Evolutionary conservation across 768 basidiomycete genomes (phyloP).

Genomic region (Pleurotus citrinopileatus): DNA sequence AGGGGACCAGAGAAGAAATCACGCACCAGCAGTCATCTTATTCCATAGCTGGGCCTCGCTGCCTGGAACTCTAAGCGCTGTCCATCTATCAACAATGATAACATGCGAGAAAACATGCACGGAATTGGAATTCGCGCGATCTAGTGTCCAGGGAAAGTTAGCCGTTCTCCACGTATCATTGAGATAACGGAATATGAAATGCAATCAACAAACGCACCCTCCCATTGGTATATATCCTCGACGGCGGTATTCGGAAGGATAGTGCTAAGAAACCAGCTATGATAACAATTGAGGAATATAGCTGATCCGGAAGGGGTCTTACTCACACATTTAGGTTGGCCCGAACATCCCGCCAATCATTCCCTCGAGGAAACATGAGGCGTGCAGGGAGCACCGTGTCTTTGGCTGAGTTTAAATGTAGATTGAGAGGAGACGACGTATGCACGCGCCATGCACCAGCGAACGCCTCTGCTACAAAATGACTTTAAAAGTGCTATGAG

Average conservation of each 20-base stretch:
- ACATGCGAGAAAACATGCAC: slow-evolving; percentile 3
- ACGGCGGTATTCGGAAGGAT: slow-evolving; percentile 5
- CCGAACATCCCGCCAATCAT: slow-evolving; percentile 4
- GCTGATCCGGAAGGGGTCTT: not conserved
- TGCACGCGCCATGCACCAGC: slow-evolving; percentile 8
- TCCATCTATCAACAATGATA: slow-evolving; percentile 8
- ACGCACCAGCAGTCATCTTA: slow-evolving; percentile 9
- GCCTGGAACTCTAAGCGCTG: not conserved
- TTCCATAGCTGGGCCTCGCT: slow-evolving; percentile 8
- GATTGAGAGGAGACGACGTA: not conserved
- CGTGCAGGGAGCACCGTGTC: not conserved
- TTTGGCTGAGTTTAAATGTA: not conserved
- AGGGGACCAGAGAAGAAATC: not conserved
- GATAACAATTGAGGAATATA: not conserved
- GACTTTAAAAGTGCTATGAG: not conserved
- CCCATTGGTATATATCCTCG: slow-evolving; percentile 9
- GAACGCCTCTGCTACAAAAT: slow-evolving; percentile 9
- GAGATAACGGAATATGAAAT: not conserved
- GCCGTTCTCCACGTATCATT: not conserved
- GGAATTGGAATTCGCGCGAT: slow-evolving; percentile 4
- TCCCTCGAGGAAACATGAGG: slow-evolving; percentile 1
- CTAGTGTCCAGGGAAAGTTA: not conserved
- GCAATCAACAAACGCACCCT: not conserved
- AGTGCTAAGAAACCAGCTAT: slow-evolving; percentile 7
- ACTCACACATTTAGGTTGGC: slow-evolving; percentile 3